Evolutionary conservation across 805 yeast species (phyloP).

Genomic region (Spathaspora arborariae): DNA sequence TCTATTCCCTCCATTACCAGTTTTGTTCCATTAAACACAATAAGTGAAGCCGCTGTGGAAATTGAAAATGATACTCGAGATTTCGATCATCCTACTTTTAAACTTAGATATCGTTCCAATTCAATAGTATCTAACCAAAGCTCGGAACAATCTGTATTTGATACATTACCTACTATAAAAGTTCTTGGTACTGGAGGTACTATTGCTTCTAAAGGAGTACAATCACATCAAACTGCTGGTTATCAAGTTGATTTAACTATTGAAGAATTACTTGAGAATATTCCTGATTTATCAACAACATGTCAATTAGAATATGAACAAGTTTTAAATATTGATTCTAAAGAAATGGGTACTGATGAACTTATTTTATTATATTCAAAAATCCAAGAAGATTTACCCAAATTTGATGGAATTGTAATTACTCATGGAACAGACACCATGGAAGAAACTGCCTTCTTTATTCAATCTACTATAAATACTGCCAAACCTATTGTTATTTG

Average conservation of each 20-base stretch:
- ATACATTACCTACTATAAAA: constrained; percentile 32
- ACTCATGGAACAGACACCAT: constrained; percentile 73
- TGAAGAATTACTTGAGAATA: constrained; percentile 48
- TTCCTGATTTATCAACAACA: constrained; percentile 52
- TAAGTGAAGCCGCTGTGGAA: constrained; percentile 8
- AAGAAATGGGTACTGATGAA: constrained; percentile 47
- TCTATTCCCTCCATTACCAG: constrained; percentile 4
- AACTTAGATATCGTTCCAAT: constrained; percentile 32
- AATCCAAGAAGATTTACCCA: constrained; percentile 40
- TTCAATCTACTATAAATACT: constrained; percentile 45
- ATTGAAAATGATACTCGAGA: constrained; percentile 23
- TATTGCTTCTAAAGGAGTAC: constrained; percentile 39
- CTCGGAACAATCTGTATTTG: constrained; percentile 9
- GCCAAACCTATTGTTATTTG: constrained; percentile 60
- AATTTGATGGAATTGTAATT: constrained; percentile 57
- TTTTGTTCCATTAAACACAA: constrained; percentile 4
- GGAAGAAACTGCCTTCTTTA: constrained; percentile 64
- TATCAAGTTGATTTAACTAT: constrained; percentile 40
- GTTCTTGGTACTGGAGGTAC: constrained; percentile 46
- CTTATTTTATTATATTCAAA: constrained; percentile 44
- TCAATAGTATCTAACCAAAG: constrained; percentile 18
- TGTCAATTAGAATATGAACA: constrained; percentile 62
- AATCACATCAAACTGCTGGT: constrained; percentile 40
- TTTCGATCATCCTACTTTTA: constrained; percentile 29
- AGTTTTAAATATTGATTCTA: constrained; percentile 58